A percentile compares a stretch with the other conserved stretches of the same genome.
Conservation (phyloP, 208 protist genomes). For the Endotrypanum monterogeii region DNA sequence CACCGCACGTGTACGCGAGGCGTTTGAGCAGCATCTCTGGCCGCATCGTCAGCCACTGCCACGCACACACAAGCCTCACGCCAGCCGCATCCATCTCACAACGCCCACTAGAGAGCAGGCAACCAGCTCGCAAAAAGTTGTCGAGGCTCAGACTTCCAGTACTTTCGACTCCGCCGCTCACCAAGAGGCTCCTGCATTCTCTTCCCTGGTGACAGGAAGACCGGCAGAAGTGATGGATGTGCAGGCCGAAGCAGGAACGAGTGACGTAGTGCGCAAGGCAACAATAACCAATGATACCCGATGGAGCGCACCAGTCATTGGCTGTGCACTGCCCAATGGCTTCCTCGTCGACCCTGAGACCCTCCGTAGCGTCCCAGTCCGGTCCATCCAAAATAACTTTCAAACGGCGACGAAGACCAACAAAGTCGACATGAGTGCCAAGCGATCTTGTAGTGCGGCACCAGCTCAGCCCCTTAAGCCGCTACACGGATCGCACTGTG, state of each 20-base stretch:
- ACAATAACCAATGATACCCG: slow-evolving; percentile 7
- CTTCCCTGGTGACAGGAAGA: background rate
- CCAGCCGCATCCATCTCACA: background rate
- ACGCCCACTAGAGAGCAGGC: background rate
- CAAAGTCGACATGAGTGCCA: background rate
- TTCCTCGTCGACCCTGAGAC: slow-evolving; percentile 67
- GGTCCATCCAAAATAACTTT: slow-evolving; percentile 15
- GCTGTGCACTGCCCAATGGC: slow-evolving; percentile 50
- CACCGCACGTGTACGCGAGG: slow-evolving; percentile 40
- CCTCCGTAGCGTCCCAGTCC: slow-evolving; percentile 45
- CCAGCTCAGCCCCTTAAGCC: background rate
- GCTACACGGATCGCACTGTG: background rate
- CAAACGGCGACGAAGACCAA: background rate
- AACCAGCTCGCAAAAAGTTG: too few species aligned
- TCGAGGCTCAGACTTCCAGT: background rate
- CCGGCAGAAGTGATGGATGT: background rate
- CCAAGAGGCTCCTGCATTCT: background rate
- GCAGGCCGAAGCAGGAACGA: background rate
- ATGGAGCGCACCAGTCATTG: slow-evolving; percentile 9
- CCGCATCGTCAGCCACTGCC: slow-evolving; percentile 21
- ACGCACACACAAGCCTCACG: background rate
- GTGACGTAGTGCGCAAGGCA: background rate
- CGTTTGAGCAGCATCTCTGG: slow-evolving; percentile 68
- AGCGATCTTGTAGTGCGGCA: background rate
- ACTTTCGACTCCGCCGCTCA: background rate